These are phyloP conservation scores for Chlamydomonas sp. DNA, from an alignment of 139 green algal genomes.

Conservation along the genomic window DNA sequence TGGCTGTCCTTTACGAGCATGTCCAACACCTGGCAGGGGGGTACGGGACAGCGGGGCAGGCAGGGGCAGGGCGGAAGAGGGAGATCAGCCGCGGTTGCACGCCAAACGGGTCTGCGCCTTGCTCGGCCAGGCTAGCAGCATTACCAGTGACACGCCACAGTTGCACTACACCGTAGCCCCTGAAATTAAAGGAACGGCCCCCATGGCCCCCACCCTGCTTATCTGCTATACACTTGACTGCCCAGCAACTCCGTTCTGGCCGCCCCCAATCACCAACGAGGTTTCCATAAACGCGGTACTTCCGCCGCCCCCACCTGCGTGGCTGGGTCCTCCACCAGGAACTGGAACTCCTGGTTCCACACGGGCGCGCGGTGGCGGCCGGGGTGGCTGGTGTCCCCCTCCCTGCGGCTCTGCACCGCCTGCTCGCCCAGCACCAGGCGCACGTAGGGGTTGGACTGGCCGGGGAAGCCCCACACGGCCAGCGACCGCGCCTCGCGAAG, in stretches of 20 bases:
- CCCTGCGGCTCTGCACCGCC: conserved; percentile 72
- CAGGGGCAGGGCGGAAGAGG: not conserved
- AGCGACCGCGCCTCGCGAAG: conserved; percentile 84
- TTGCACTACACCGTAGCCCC: too few relatives aligned
- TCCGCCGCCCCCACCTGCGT: conserved; percentile 61
- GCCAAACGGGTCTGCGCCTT: too few relatives aligned
- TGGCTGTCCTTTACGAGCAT: conserved; percentile 87
- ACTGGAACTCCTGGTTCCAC: conserved; percentile 96
- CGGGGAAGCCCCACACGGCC: conserved; percentile 91
- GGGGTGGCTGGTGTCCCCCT: conserved; percentile 81
- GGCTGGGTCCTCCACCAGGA: conserved; percentile 87
- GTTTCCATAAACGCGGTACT: too few relatives aligned
- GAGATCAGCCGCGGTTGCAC: not conserved
- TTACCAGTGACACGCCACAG: too few relatives aligned
- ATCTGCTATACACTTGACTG: too few relatives aligned
- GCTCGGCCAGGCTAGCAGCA: too few relatives aligned
- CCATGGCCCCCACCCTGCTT: too few relatives aligned
- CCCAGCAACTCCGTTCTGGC: too few relatives aligned
- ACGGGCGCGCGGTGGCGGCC: conserved; percentile 80
- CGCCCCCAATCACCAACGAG: too few relatives aligned
- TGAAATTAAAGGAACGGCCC: too few relatives aligned
- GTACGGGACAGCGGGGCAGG: not conserved
- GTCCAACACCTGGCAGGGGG: conserved; percentile 69
- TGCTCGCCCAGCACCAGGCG: conserved; percentile 82
- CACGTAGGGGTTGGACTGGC: conserved; percentile 93